These are phyloP conservation scores for Saturnispora ahearnii DNA, from an alignment of 805 yeast species.

Conservation along the genomic window DNA sequence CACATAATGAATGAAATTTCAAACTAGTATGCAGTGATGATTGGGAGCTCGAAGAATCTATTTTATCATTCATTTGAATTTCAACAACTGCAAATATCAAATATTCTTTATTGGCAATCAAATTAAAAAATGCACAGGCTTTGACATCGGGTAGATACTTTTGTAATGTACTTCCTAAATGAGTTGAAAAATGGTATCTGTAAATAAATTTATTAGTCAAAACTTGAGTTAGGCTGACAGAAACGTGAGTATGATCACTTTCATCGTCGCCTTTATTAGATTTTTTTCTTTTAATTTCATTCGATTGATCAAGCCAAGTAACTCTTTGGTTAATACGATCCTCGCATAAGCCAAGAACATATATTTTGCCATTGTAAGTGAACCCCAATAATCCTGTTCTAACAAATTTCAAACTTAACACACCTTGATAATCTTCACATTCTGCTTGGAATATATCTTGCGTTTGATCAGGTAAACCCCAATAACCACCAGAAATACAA, in stretches of 20 bases:
- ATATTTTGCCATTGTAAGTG: conserved; percentile 76
- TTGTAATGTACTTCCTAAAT: conserved; percentile 75
- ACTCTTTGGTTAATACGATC: conserved; percentile 78
- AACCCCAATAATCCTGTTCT: conserved; percentile 91
- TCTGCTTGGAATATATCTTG: conserved; percentile 73
- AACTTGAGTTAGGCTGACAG: conserved; percentile 5
- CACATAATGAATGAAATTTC: conserved; percentile 38
- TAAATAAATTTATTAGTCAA: conserved; percentile 16
- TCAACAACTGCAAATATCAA: conserved; percentile 83
- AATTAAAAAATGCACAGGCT: conserved; percentile 89
- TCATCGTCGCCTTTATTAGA: background rate
- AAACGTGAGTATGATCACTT: background rate
- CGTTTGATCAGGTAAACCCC: conserved; percentile 62
- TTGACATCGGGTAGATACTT: conserved; percentile 70
- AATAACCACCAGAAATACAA: conserved; percentile 82
- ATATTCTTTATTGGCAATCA: conserved; percentile 67
- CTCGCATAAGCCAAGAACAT: conserved; percentile 81
- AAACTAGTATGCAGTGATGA: conserved; percentile 24
- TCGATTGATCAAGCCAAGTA: conserved; percentile 52
- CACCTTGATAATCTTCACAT: conserved; percentile 64
- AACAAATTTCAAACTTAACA: conserved; percentile 66
- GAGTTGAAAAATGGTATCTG: conserved; percentile 78
- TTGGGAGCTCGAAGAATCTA: conserved; percentile 12
- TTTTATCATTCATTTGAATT: conserved; percentile 36
- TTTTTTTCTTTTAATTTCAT: conserved; percentile 14